Conservation (phyloP, 805 yeast genomes). For the Nakazawaea populi region DNA sequence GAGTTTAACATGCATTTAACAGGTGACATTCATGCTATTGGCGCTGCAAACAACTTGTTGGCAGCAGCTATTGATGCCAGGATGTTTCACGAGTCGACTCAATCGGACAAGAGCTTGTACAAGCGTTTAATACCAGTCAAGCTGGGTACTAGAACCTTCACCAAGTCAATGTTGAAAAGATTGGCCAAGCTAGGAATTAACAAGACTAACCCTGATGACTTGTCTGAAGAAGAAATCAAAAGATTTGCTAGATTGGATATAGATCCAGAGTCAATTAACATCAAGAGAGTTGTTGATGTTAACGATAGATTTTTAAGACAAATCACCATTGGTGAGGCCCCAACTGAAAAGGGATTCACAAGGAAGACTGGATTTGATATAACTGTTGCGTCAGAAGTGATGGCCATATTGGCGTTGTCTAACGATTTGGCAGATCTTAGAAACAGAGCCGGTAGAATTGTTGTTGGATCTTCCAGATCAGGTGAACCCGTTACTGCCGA, state of each 20-base stretch:
- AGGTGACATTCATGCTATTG: conserved; percentile 82
- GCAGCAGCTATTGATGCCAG: conserved; percentile 87
- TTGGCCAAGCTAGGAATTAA: conserved; percentile 60
- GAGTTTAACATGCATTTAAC: conserved; percentile 83
- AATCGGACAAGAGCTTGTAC: conserved; percentile 64
- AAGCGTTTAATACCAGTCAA: conserved; percentile 71
- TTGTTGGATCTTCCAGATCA: conserved; percentile 59
- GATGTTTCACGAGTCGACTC: conserved; percentile 78
- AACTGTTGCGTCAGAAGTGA: conserved; percentile 79
- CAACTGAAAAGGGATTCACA: conserved; percentile 70
- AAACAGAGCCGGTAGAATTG: conserved; percentile 69
- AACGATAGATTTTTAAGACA: conserved; percentile 78
- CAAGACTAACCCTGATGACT: conserved; percentile 66
- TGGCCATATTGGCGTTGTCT: conserved; percentile 79
- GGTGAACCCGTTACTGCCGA: conserved; percentile 79
- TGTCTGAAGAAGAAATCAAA: conserved; percentile 62
- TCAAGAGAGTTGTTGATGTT: conserved; percentile 82
- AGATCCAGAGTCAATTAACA: conserved; percentile 73
- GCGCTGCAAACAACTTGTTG: conserved; percentile 73
- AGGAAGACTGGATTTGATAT: conserved; percentile 79
- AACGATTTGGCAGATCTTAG: conserved; percentile 67
- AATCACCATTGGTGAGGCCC: conserved; percentile 74
- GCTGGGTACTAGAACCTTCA: conserved; percentile 63
- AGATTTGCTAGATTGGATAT: conserved; percentile 66
- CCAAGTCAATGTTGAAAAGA: conserved; percentile 63